A percentile compares a stretch with the other conserved stretches of the same genome.
Evolutionary conservation across 129 eudicot species (phyloP).

Genomic region (Chrysanthemum makinoi): DNA sequence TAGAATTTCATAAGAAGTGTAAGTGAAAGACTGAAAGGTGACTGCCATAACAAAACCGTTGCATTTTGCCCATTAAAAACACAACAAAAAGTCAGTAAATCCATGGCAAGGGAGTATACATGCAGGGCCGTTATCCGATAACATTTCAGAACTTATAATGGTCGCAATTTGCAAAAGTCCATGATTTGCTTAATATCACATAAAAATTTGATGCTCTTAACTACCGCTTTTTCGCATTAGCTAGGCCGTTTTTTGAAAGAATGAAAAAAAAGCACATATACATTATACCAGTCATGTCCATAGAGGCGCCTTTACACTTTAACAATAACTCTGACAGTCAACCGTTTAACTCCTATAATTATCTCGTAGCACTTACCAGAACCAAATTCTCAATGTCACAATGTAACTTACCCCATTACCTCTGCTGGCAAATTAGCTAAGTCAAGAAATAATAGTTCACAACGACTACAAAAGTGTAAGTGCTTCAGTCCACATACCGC

Average conservation of each 20-base stretch:
- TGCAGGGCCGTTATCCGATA: background rate
- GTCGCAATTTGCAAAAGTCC: no score
- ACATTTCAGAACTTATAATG: background rate
- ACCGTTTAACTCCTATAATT: no score
- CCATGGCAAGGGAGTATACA: slow-evolving; percentile 2
- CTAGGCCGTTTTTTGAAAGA: no score
- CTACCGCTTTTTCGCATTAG: no score
- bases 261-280: no score
- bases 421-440: no score
- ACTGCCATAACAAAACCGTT: slow-evolving; percentile 3
- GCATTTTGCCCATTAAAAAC: background rate
- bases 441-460: background rate
- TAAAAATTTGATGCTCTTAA: background rate
- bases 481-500: background rate
- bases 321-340: background rate
- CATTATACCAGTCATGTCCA: background rate
- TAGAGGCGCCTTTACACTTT: background rate
- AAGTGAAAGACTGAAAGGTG: slow-evolving; percentile 11
- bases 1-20: slow-evolving; percentile 10
- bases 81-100: background rate
- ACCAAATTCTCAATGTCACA: no score
- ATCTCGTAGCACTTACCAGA: no score
- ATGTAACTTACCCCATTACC: no score
- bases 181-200: background rate
- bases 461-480: background rate